Conservation (phyloP, 139 green algal genomes). For the Yamagishiella unicocca region DNA sequence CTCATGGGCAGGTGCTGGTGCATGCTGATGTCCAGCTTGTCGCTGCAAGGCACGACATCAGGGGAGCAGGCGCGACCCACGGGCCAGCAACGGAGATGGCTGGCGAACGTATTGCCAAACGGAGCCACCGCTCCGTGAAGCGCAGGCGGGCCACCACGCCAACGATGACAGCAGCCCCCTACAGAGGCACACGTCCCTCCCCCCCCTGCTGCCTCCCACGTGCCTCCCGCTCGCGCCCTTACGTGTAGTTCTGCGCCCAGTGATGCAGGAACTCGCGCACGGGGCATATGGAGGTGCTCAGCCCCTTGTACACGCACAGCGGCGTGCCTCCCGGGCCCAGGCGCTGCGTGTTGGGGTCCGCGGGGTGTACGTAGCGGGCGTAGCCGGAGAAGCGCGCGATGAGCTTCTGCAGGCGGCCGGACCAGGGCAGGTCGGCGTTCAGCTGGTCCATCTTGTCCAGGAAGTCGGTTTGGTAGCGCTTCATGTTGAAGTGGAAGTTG, state of each 20-base stretch:
- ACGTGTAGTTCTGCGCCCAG: slow-evolving; percentile 12
- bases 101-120: too few species aligned
- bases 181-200: too few species aligned
- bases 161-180: too few species aligned
- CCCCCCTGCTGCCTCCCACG: background rate
- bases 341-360: slow-evolving; percentile 22
- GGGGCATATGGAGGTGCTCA: slow-evolving; percentile 4
- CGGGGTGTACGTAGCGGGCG: slow-evolving; percentile 28
- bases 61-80: too few species aligned
- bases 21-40: slow-evolving; percentile 17
- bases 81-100: too few species aligned
- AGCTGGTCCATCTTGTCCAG: background rate
- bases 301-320: slow-evolving; percentile 20
- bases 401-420: background rate
- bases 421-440: background rate
- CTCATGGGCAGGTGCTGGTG: slow-evolving; percentile 30
- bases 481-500: slow-evolving; percentile 49
- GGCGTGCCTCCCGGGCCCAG: background rate
- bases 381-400: slow-evolving; percentile 41
- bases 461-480: slow-evolving; percentile 28
- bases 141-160: too few species aligned
- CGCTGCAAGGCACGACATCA: background rate
- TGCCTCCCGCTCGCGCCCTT: background rate
- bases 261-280: slow-evolving; percentile 24
- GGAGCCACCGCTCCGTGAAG: too few species aligned